These are phyloP conservation scores for Mucor irregularis DNA, from an alignment of 371 early-diverging fungal genomes.

Conservation along the genomic window DNA sequence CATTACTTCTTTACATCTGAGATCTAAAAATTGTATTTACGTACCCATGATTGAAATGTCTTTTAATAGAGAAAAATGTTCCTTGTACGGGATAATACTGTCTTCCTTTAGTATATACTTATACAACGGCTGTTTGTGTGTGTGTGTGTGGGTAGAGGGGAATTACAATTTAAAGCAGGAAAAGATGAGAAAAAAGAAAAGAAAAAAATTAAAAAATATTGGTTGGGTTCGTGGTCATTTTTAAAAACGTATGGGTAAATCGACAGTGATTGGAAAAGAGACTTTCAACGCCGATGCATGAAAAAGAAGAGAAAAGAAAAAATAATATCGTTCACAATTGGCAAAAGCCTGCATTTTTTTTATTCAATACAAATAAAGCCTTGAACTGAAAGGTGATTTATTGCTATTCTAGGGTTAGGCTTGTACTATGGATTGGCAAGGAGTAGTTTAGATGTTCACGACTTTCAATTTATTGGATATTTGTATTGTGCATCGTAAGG, in stretches of 20 bases:
- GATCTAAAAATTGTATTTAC: not conserved
- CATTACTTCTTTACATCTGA: not conserved
- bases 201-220: not conserved
- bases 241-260: constrained; percentile 5
- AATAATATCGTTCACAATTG: no score
- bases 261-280: not conserved
- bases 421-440: no score
- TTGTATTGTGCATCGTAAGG: no score
- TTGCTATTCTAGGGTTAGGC: no score
- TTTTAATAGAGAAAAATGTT: no score
- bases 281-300: not conserved
- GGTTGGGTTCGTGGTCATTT: not conserved
- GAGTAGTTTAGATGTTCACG: no score
- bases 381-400: no score
- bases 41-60: not conserved
- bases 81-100: no score
- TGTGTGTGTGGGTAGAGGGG: not conserved
- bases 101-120: no score
- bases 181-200: not conserved
- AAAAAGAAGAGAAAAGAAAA: not conserved
- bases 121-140: not conserved
- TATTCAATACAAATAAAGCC: no score
- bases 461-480: no score
- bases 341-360: no score
- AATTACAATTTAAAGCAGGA: not conserved